phyloP scores from a whole-genome alignment of 306 rosid genomes.

The Gastrolobium villosum region DNA sequence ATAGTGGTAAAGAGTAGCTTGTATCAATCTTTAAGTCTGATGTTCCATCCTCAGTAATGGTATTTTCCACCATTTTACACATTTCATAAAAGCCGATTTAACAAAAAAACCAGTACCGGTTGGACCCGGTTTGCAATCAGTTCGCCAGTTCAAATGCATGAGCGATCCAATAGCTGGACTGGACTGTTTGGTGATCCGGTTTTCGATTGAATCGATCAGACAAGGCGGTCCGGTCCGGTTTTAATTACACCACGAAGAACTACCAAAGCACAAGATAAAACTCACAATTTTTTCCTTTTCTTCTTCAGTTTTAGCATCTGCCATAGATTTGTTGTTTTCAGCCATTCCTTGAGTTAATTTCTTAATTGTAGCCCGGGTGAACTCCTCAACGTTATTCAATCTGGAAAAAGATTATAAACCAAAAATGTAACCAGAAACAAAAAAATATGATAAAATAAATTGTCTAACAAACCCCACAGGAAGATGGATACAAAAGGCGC shows the following conservation, averaged over 20 bases:
- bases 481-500: constrained; percentile 1
- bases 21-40: no score
- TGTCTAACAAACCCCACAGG: background rate
- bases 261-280: constrained; percentile 41
- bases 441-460: background rate
- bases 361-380: constrained; percentile 91
- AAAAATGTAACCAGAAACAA: constrained; percentile 14
- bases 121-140: no score
- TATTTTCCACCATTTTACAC: no score
- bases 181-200: no score
- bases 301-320: constrained; percentile 93
- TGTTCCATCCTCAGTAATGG: no score
- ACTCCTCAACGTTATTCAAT: constrained; percentile 87
- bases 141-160: no score
- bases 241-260: constrained; percentile 4
- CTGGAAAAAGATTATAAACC: constrained; percentile 55
- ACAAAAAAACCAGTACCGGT: no score
- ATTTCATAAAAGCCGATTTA: no score
- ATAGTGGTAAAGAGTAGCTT: no score
- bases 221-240: no score
- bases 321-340: constrained; percentile 91
- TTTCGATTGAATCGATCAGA: no score
- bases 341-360: constrained; percentile 98
- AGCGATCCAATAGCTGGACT: no score
- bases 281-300: constrained; percentile 88